These are phyloP conservation scores for Fusarium austroafricanum DNA, from an alignment of 2,329 filamentous ascomycete species.

Conservation along the genomic window DNA sequence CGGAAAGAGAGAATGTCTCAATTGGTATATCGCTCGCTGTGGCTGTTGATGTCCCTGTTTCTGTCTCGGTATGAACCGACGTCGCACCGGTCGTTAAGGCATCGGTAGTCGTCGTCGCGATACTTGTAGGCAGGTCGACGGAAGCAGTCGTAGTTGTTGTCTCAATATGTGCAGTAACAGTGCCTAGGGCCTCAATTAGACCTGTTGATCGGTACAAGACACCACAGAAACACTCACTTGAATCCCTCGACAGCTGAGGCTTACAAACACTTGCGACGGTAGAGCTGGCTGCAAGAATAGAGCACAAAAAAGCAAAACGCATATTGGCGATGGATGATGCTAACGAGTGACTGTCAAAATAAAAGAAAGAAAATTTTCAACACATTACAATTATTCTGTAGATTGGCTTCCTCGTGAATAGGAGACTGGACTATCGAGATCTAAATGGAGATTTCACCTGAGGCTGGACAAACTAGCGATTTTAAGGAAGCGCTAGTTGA, in stretches of 20 bases:
- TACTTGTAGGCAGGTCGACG: not conserved
- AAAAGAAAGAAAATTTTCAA: not conserved
- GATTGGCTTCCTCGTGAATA: not conserved
- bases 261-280: not conserved
- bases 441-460: not conserved
- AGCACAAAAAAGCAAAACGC: not conserved
- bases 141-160: not conserved
- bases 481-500: not conserved
- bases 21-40: not conserved
- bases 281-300: not conserved
- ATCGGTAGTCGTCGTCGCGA: accelerated
- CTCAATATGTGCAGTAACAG: not conserved
- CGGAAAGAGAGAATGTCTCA: not conserved
- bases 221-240: not conserved
- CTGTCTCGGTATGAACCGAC: not conserved
- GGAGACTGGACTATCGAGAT: not conserved
- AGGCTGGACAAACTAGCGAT: not conserved
- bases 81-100: too few relatives aligned
- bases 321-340: not conserved
- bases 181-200: not conserved
- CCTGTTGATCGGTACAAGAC: accelerated
- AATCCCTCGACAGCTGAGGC: not conserved
- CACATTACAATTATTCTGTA: not conserved
- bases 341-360: not conserved
- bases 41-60: not conserved